Evolutionary conservation across 108 stramenopile species (phyloP).

Genomic region (Cylindrotheca fusiformis): DNA sequence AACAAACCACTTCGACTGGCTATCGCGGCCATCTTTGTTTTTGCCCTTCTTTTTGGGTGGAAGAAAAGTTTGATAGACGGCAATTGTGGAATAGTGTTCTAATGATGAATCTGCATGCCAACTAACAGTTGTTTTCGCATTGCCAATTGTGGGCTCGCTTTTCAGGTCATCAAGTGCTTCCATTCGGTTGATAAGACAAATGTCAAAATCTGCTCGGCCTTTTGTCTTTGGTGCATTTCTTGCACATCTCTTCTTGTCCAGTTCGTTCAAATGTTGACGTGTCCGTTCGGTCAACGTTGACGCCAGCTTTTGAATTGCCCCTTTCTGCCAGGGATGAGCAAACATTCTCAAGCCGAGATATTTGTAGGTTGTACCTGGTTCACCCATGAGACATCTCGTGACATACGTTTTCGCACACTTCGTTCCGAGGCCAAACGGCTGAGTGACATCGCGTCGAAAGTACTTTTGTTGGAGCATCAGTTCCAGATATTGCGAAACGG

Average conservation of each 20-base stretch:
- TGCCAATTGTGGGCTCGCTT: conserved; percentile 9
- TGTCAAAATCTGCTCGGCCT: conserved; percentile 46
- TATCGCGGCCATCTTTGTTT: conserved; percentile 8
- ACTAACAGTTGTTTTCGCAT: conserved; percentile 59
- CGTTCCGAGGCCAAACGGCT: conserved; percentile 61
- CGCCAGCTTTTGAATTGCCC: conserved; percentile 26
- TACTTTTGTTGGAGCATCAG: conserved; percentile 21
- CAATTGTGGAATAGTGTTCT: conserved; percentile 77
- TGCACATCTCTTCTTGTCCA: conserved; percentile 25
- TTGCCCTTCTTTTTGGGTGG: conserved; percentile 10
- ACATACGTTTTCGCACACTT: conserved; percentile 76
- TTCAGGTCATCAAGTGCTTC: conserved; percentile 40
- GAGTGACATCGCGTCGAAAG: conserved; percentile 53
- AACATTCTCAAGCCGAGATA: conserved; percentile 89
- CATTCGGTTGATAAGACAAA: conserved; percentile 84
- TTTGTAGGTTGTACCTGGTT: conserved; percentile 82
- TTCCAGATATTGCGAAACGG: conserved; percentile 27
- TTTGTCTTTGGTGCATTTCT: conserved; percentile 21
- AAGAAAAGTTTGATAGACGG: conserved; percentile 61
- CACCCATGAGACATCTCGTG: conserved; percentile 65
- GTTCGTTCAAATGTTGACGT: conserved; percentile 23
- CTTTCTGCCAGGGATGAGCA: conserved; percentile 68
- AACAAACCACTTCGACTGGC: conserved; percentile 42
- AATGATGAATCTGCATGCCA: conserved; percentile 90
- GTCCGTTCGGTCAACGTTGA: conserved; percentile 35